These are phyloP conservation scores for Cladosporium halotolerans DNA, from an alignment of 2,329 filamentous ascomycete genomes.

Conservation along the genomic window DNA sequence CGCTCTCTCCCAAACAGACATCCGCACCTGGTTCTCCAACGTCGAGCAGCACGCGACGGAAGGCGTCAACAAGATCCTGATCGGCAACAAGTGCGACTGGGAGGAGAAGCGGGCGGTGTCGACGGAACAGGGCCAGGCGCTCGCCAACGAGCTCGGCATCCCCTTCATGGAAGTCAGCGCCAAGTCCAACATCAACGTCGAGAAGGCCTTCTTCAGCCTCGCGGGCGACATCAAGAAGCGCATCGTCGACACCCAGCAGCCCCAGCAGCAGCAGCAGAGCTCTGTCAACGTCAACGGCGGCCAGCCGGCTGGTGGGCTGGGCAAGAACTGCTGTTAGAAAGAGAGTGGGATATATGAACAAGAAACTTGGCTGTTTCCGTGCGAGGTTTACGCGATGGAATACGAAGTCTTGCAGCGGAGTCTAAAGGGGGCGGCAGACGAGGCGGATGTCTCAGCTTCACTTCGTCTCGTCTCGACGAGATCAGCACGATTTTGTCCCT, in stretches of 20 bases:
- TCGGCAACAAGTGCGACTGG: constrained; percentile 99
- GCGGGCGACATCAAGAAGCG: constrained; percentile 97
- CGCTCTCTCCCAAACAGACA: constrained; percentile 55
- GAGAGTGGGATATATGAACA: constrained; percentile 28
- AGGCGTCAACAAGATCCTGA: constrained; percentile 98
- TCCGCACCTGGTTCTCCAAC: constrained; percentile 98
- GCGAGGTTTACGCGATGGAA: background rate
- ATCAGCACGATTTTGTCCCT: background rate
- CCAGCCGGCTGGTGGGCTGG: constrained; percentile 25
- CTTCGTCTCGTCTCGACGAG: background rate
- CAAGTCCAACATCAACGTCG: constrained; percentile 99
- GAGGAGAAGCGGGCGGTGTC: constrained; percentile 96
- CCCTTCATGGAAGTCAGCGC: constrained; percentile 98
- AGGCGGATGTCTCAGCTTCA: background rate
- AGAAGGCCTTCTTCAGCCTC: constrained; percentile 95
- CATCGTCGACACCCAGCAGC: constrained; percentile 69
- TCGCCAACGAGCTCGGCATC: constrained; percentile 93
- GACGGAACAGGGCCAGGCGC: constrained; percentile 83
- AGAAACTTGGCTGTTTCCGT: background rate
- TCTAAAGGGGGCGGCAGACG: background rate
- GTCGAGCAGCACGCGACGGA: constrained; percentile 97
- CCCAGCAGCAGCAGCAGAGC: constrained; percentile 71
- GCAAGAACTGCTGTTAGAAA: constrained; percentile 58
- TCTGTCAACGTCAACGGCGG: constrained; percentile 26
- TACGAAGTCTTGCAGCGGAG: background rate